Percentiles rank a stretch among this genome's conserved stretches.
phyloP scores from a whole-genome alignment of 225 moss, liverwort and hornwort species.

The Bryoerythrophyllum caledonicum region DNA sequence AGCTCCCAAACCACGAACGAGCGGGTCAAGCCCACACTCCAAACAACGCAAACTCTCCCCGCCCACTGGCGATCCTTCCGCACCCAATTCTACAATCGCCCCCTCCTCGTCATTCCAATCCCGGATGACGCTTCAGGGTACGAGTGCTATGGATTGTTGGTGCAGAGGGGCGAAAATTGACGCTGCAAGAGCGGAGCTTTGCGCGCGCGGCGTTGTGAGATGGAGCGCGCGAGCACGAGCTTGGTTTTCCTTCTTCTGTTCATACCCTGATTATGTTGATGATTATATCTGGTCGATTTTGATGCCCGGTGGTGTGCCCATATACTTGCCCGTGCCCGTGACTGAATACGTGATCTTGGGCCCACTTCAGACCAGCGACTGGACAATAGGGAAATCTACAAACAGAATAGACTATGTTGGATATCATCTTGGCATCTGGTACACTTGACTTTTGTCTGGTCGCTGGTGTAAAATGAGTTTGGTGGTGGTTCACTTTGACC shows the following conservation, averaged over 20 bases:
- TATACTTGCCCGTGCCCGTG: too few species aligned
- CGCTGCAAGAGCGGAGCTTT: background rate
- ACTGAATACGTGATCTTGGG: too few species aligned
- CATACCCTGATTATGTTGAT: background rate
- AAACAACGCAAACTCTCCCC: background rate
- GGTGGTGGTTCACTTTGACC: too few species aligned
- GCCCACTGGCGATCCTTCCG: too few species aligned
- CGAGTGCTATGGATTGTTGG: background rate
- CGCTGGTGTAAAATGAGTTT: too few species aligned
- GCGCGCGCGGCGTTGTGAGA: background rate
- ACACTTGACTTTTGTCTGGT: too few species aligned
- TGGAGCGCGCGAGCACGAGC: background rate
- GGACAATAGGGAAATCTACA: too few species aligned
- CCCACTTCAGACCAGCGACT: too few species aligned
- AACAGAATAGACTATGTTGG: too few species aligned
- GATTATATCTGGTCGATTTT: background rate
- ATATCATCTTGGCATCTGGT: too few species aligned
- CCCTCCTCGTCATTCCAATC: background rate
- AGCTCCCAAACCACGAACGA: constrained; percentile 5
- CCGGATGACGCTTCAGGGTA: background rate
- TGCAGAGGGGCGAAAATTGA: too few species aligned
- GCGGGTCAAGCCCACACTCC: background rate
- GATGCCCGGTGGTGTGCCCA: too few species aligned
- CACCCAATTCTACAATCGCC: background rate
- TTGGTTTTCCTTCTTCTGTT: background rate